Percentiles rank a stretch among this genome's conserved stretches.
phyloP scores from a whole-genome alignment of 352 stramenopile species.

The Phytophthora colocasiae region DNA sequence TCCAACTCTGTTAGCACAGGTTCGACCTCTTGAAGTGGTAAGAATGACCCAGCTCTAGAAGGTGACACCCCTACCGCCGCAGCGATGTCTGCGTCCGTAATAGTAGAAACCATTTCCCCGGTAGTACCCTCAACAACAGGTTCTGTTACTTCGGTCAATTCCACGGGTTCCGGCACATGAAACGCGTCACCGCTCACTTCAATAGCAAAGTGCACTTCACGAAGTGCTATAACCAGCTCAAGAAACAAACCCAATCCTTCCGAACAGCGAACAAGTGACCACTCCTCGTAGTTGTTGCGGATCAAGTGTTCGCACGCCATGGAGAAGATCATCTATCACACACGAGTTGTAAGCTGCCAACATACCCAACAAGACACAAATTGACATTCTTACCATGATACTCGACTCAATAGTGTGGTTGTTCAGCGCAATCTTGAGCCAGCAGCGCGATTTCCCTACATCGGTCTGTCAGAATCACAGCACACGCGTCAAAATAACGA shows the following conservation, averaged over 20 bases:
- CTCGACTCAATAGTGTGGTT: slow-evolving; percentile 83
- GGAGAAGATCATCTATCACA: slow-evolving; percentile 77
- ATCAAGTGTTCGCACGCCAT: slow-evolving; percentile 79
- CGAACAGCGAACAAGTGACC: slow-evolving; percentile 75
- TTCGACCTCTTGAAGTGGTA: slow-evolving; percentile 23
- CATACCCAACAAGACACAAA: neutral
- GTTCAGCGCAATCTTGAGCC: slow-evolving; percentile 84
- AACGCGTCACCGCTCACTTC: slow-evolving; percentile 71
- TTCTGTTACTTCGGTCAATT: slow-evolving; percentile 20
- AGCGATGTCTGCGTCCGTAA: slow-evolving; percentile 44
- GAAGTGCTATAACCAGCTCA: slow-evolving; percentile 78
- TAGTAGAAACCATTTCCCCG: slow-evolving; percentile 38
- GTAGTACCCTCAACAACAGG: slow-evolving; percentile 19
- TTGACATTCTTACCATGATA: slow-evolving; percentile 54
- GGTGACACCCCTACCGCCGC: slow-evolving; percentile 35
- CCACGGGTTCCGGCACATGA: slow-evolving; percentile 21
- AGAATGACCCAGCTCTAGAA: slow-evolving; percentile 37
- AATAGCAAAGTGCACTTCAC: slow-evolving; percentile 75
- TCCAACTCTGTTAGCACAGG: slow-evolving; percentile 23
- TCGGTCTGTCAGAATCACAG: slow-evolving; percentile 46
- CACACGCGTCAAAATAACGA: slow-evolving; percentile 9
- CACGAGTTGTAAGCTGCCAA: slow-evolving; percentile 9
- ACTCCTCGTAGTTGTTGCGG: slow-evolving; percentile 81
- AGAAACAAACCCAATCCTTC: slow-evolving; percentile 78
- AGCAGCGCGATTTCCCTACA: slow-evolving; percentile 70